Evolutionary conservation across 768 basidiomycete genomes (phyloP).

Genomic region (Tylopilus intermedius): DNA sequence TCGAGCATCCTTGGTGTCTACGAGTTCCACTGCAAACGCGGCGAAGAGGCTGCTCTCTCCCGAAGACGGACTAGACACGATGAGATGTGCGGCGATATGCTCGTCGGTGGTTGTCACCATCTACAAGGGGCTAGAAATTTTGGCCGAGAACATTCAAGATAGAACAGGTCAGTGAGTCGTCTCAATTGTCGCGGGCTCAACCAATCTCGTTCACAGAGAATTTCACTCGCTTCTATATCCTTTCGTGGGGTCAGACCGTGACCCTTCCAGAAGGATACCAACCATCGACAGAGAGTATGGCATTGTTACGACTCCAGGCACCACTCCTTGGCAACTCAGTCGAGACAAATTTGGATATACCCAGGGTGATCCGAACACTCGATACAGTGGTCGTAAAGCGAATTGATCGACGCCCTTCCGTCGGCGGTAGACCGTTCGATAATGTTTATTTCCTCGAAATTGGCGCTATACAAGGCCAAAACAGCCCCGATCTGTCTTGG

Average conservation of each 20-base stretch:
- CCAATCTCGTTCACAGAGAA: slow-evolving; percentile 42
- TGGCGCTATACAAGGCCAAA: not conserved
- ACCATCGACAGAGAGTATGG: slow-evolving; percentile 24
- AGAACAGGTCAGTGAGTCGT: slow-evolving; percentile 20
- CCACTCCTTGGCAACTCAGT: not conserved
- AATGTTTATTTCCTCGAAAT: slow-evolving; percentile 67
- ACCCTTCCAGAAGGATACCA: slow-evolving; percentile 25
- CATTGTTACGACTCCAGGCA: slow-evolving; percentile 35
- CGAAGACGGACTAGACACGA: slow-evolving; percentile 35
- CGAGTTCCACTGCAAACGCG: slow-evolving; percentile 70
- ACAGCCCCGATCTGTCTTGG: slow-evolving; percentile 24
- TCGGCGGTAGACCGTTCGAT: slow-evolving; percentile 42
- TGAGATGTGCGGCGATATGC: slow-evolving; percentile 67
- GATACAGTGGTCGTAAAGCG: slow-evolving; percentile 40
- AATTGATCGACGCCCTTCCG: slow-evolving; percentile 62
- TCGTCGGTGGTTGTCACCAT: slow-evolving; percentile 58
- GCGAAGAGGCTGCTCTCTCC: slow-evolving; percentile 41
- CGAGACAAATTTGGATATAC: slow-evolving; percentile 9
- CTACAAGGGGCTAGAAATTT: slow-evolving; percentile 57
- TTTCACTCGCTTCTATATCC: slow-evolving; percentile 64
- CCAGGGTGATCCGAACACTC: slow-evolving; percentile 33
- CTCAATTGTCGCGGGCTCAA: not conserved
- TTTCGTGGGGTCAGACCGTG: slow-evolving; percentile 37
- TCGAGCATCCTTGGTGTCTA: slow-evolving; percentile 45
- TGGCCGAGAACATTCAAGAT: slow-evolving; percentile 63